Evolutionary conservation across 2,329 filamentous ascomycete genomes (phyloP).

Genomic region (Colletotrichum sp.): DNA sequence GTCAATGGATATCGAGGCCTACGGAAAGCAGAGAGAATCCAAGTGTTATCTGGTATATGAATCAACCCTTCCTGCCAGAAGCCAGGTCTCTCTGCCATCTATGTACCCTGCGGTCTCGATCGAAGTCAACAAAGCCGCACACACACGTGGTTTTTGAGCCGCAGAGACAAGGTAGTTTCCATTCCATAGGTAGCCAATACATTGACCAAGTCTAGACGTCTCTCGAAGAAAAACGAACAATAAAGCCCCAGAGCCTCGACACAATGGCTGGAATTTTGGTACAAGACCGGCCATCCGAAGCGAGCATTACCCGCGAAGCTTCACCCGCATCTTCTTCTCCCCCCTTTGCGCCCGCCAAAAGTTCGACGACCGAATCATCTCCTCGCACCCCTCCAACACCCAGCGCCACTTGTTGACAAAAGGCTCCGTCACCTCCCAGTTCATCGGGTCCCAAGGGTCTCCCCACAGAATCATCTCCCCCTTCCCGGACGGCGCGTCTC

Average conservation of each 20-base stretch:
- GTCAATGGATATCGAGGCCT: not conserved
- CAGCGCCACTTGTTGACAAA: slow-evolving; percentile 52
- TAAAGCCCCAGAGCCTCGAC: not conserved
- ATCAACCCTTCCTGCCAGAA: not conserved
- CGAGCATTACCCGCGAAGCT: not conserved
- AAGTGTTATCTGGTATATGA: accelerated
- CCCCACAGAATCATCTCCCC: slow-evolving; percentile 53
- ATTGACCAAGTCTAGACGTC: not conserved
- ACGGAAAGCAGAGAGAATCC: accelerated
- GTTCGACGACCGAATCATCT: slow-evolving; percentile 41
- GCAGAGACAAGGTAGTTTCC: not conserved
- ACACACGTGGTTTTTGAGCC: not conserved
- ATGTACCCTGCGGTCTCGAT: not conserved
- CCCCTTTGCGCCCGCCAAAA: slow-evolving; percentile 29
- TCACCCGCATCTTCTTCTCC: not conserved
- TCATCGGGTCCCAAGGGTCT: slow-evolving; percentile 43
- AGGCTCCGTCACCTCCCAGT: slow-evolving; percentile 51
- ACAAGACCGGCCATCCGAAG: not conserved
- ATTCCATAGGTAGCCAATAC: not conserved
- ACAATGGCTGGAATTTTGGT: not conserved
- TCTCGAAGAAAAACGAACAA: not conserved
- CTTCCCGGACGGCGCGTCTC: slow-evolving; percentile 3
- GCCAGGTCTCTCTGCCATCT: not conserved
- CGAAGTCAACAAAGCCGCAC: not conserved
- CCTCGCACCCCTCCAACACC: slow-evolving; percentile 39